Evolutionary conservation across 108 stramenopile genomes (phyloP).

Genomic region (Chaetoceros muelleri): DNA sequence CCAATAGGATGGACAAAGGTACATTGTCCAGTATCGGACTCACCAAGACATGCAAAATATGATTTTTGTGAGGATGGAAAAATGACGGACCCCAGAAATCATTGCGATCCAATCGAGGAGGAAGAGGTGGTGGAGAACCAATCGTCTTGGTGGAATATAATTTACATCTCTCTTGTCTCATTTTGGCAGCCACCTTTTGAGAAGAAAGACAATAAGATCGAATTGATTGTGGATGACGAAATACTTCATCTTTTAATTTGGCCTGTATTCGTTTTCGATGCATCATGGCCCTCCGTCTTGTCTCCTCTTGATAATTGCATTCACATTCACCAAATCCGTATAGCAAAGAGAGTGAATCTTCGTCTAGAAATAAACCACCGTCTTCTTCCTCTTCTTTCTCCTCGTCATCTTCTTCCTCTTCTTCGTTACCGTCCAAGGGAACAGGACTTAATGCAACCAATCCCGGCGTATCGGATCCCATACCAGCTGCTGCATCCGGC

Average conservation of each 20-base stretch:
- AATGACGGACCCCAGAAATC: too few relatives aligned
- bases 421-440: slow-evolving; percentile 5
- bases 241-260: slow-evolving; percentile 59
- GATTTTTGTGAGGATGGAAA: neutral
- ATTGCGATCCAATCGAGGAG: too few relatives aligned
- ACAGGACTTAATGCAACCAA: slow-evolving; percentile 36
- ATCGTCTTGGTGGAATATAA: too few relatives aligned
- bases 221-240: slow-evolving; percentile 64
- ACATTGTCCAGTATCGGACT: slow-evolving; percentile 35
- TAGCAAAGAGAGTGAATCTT: neutral
- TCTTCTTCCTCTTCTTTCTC: slow-evolving; percentile 12
- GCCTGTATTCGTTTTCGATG: slow-evolving; percentile 37
- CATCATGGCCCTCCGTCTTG: too few relatives aligned
- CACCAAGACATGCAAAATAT: slow-evolving; percentile 24
- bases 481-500: slow-evolving; percentile 1
- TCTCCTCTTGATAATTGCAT: neutral
- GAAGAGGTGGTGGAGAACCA: too few relatives aligned
- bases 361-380: slow-evolving; percentile 1
- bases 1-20: slow-evolving; percentile 54
- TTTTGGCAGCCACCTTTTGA: slow-evolving; percentile 41
- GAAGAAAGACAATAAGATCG: slow-evolving; percentile 67
- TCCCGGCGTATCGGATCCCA: slow-evolving; percentile 27
- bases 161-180: slow-evolving; percentile 16
- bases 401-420: slow-evolving; percentile 3
- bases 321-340: neutral